phyloP scores from a whole-genome alignment of 148 eudicot species.

The Beta vulgaris region DNA sequence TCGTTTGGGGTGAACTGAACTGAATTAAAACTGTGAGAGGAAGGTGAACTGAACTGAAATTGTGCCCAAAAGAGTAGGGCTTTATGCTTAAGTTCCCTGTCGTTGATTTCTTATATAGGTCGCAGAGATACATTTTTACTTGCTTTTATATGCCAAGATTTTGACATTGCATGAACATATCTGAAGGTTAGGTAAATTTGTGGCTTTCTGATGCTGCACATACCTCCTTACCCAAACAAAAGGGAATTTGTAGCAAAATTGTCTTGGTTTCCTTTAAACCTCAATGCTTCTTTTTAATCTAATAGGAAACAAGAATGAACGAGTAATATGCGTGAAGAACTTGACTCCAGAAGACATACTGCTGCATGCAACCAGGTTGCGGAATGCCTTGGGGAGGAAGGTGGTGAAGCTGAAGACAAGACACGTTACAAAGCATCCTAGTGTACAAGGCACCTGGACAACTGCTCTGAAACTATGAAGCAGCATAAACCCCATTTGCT shows the following conservation, averaged over 20 bases:
- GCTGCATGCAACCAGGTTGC: conserved; percentile 65
- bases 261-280: neutral
- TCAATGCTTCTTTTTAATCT: neutral
- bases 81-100: too few relatives aligned
- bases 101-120: too few relatives aligned
- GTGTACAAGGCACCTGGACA: conserved; percentile 97
- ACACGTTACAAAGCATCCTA: conserved; percentile 74
- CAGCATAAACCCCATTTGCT: neutral
- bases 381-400: conserved; percentile 84
- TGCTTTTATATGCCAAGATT: neutral
- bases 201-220: neutral
- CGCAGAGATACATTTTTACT: too few relatives aligned
- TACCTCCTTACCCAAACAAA: neutral
- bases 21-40: too few relatives aligned
- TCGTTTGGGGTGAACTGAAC: too few relatives aligned
- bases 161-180: neutral
- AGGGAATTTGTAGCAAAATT: neutral
- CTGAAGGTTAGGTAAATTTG: neutral
- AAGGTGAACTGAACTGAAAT: too few relatives aligned
- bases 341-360: conserved; percentile 66
- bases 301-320: conserved; percentile 63
- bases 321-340: conserved; percentile 80
- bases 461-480: conserved; percentile 43
- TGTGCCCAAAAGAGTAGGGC: too few relatives aligned
- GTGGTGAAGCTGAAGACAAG: conserved; percentile 86